These are phyloP conservation scores for Pythium rhizo-oryzae DNA, from an alignment of 352 stramenopile genomes.

Conservation along the genomic window DNA sequence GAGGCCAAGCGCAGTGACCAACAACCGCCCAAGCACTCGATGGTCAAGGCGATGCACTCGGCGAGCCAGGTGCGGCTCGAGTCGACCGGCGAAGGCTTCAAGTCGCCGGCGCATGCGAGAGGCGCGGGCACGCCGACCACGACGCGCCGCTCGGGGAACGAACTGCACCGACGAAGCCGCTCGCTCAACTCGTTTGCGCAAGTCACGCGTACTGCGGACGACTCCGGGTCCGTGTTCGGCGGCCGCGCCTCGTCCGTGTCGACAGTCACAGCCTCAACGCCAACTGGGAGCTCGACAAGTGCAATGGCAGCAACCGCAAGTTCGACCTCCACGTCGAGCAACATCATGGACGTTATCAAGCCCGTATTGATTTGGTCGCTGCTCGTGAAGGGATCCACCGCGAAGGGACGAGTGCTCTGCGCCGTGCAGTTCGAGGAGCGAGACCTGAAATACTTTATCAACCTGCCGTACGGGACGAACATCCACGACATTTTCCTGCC, in stretches of 20 bases:
- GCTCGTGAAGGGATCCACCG: slow-evolving; percentile 61
- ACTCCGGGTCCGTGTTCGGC: slow-evolving; percentile 7
- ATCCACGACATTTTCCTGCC: slow-evolving; percentile 83
- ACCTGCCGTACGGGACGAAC: slow-evolving; percentile 68
- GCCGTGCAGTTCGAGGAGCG: slow-evolving; percentile 76
- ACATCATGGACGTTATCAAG: slow-evolving; percentile 45
- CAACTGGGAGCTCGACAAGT: slow-evolving; percentile 7
- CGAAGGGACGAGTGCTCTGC: slow-evolving; percentile 67
- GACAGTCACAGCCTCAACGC: slow-evolving; percentile 11
- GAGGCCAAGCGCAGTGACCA: slow-evolving; percentile 15
- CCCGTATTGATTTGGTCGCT: slow-evolving; percentile 73
- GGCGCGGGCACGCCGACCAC: slow-evolving; percentile 10
- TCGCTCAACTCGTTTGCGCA: slow-evolving; percentile 29
- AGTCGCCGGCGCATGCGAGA: slow-evolving; percentile 34
- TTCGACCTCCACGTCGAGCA: background rate
- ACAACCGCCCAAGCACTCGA: slow-evolving; percentile 3
- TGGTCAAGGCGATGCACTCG: slow-evolving; percentile 30
- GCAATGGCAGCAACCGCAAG: background rate
- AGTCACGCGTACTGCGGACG: background rate
- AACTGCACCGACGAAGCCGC: slow-evolving; percentile 25
- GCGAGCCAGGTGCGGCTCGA: slow-evolving; percentile 27
- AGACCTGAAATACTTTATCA: slow-evolving; percentile 66
- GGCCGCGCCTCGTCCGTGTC: slow-evolving; percentile 23
- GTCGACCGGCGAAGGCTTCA: slow-evolving; percentile 36
- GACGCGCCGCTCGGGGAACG: slow-evolving; percentile 13